Evolutionary conservation across 768 basidiomycete species (phyloP).

Genomic region (Cystoderma amianthinum): DNA sequence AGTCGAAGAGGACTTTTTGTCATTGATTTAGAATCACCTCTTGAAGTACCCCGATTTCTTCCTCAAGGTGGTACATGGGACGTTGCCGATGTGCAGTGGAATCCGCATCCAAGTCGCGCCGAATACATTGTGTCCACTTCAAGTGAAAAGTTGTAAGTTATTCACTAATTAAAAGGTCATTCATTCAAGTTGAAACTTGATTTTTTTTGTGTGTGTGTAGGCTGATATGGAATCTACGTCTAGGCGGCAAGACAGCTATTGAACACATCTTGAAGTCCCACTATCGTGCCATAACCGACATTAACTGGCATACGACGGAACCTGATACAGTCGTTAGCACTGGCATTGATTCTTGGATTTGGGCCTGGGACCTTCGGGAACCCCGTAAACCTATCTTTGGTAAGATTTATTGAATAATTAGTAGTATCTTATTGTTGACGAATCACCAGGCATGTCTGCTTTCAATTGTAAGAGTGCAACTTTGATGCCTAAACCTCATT

Average conservation of each 20-base stretch:
- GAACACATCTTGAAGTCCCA: constrained; percentile 84
- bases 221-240: constrained; percentile 90
- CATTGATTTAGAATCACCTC: constrained; percentile 85
- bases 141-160: constrained; percentile 72
- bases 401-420: too few species aligned
- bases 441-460: constrained; percentile 28
- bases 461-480: constrained; percentile 28
- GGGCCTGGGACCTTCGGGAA: constrained; percentile 87
- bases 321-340: constrained; percentile 85
- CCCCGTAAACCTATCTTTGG: constrained; percentile 71
- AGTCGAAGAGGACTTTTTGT: constrained; percentile 90
- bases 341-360: constrained; percentile 90
- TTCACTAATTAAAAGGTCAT: too few species aligned
- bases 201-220: constrained; percentile 30
- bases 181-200: too few species aligned
- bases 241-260: constrained; percentile 71
- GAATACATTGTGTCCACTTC: constrained; percentile 87
- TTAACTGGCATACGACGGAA: constrained; percentile 92
- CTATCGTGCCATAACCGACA: constrained; percentile 93
- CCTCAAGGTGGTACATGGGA: constrained; percentile 98
- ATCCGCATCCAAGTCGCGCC: constrained; percentile 68
- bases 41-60: constrained; percentile 85
- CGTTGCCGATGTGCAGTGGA: constrained; percentile 91
- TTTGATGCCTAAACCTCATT: background rate
- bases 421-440: too few species aligned